These are phyloP conservation scores for Boehmeria nivea DNA, from an alignment of 306 rosid genomes.

Conservation along the genomic window DNA sequence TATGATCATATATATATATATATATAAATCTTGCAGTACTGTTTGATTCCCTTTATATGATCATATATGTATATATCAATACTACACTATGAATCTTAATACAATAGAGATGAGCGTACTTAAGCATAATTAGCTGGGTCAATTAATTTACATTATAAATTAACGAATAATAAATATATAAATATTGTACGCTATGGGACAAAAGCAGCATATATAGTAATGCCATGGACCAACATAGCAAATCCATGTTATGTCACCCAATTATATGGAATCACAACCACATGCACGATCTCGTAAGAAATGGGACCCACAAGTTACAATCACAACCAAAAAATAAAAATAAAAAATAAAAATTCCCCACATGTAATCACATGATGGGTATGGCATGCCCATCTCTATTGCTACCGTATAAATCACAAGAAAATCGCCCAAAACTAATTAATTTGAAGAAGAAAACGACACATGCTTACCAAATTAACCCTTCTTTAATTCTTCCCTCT, in stretches of 20 bases:
- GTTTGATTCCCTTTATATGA: background rate
- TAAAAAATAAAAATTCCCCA: slow-evolving; percentile 28
- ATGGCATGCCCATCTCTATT: slow-evolving; percentile 53
- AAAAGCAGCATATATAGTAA: slow-evolving; percentile 41
- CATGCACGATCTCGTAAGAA: slow-evolving; percentile 43
- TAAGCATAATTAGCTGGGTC: no score
- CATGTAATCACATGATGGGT: slow-evolving; percentile 75
- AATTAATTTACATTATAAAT: no score
- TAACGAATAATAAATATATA: no score
- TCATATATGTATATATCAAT: background rate
- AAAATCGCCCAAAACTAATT: slow-evolving; percentile 12
- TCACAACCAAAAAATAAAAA: slow-evolving; percentile 17
- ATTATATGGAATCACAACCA: slow-evolving; percentile 62
- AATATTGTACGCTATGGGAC: slow-evolving; percentile 17
- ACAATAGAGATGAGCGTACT: no score
- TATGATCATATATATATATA: background rate
- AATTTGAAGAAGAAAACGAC: slow-evolving; percentile 16
- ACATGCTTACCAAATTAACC: background rate
- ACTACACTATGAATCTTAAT: no score
- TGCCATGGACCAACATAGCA: slow-evolving; percentile 50
- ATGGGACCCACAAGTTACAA: slow-evolving; percentile 34
- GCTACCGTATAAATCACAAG: slow-evolving; percentile 28
- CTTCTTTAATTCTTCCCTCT: slow-evolving; percentile 25
- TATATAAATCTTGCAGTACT: background rate
- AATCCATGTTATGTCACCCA: slow-evolving; percentile 63